A percentile compares a stretch with the other conserved stretches of the same genome.
Conservation (phyloP, 2,329 filamentous ascomycete genomes). For the Ambrosiella beaveri region DNA sequence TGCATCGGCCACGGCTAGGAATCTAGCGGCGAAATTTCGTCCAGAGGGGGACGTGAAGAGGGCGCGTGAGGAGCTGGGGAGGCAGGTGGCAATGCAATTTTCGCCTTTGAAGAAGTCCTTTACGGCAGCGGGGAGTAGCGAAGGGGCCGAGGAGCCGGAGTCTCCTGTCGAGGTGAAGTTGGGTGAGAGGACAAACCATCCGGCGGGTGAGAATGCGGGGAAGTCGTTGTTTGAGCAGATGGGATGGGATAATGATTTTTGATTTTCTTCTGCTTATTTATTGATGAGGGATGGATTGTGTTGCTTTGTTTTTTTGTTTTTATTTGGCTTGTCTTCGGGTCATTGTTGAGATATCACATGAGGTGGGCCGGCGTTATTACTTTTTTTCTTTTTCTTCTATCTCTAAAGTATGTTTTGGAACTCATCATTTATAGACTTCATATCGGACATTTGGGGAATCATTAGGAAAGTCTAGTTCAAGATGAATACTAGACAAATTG, state of each 20-base stretch:
- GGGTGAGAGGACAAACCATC: background rate
- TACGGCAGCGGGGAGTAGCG: background rate
- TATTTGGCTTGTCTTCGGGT: background rate
- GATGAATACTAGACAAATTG: background rate
- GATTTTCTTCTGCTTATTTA: constrained; percentile 23
- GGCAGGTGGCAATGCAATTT: constrained; percentile 5
- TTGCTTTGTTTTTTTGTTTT: background rate
- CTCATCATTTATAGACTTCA: background rate
- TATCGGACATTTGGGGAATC: background rate
- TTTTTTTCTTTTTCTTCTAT: background rate
- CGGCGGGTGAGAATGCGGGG: constrained; percentile 9
- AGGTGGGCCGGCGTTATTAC: constrained; percentile 9
- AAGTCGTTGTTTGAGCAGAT: constrained; percentile 35
- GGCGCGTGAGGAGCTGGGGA: background rate
- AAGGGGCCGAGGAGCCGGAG: background rate
- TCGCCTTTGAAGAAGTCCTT: constrained; percentile 4
- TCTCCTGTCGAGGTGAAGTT: background rate
- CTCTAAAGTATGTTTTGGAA: background rate
- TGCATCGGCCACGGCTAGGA: constrained; percentile 9
- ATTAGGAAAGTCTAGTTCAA: background rate
- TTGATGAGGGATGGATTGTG: background rate
- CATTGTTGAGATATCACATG: background rate
- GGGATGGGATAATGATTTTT: constrained; percentile 40
- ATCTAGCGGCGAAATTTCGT: constrained; percentile 7
- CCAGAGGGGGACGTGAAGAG: background rate